A percentile compares a stretch with the other conserved stretches of the same genome.
Evolutionary conservation across 768 basidiomycete species (phyloP).

Genomic region (Leccinum fibrillosum): DNA sequence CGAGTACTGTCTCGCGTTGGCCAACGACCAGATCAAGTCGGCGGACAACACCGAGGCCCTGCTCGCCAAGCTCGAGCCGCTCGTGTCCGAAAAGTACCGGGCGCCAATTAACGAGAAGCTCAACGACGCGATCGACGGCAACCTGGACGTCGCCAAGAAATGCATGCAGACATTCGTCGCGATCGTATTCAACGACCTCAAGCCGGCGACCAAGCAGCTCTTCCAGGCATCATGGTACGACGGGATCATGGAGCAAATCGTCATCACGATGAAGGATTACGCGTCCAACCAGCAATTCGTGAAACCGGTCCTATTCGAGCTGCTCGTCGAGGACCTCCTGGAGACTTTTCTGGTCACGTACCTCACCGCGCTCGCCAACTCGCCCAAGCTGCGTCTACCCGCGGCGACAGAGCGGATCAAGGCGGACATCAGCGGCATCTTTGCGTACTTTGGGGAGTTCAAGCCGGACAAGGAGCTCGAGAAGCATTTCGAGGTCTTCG

Average conservation of each 20-base stretch:
- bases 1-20: conserved; percentile 94
- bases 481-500: too few species aligned
- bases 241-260: conserved; percentile 78
- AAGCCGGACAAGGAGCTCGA: too few species aligned
- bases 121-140: conserved; percentile 97
- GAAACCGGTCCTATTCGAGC: too few species aligned
- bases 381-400: too few species aligned
- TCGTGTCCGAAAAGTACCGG: conserved; percentile 92
- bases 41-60: conserved; percentile 92
- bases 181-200: conserved; percentile 92
- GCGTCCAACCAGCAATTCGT: too few species aligned
- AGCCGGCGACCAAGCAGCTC: conserved; percentile 77
- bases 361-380: too few species aligned
- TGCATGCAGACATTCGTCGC: conserved; percentile 94
- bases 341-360: too few species aligned
- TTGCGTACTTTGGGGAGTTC: too few species aligned
- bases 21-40: conserved; percentile 96
- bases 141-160: conserved; percentile 96
- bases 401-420: too few species aligned
- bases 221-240: conserved; percentile 92
- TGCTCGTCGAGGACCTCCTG: too few species aligned
- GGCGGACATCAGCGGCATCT: too few species aligned
- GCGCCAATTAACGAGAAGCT: conserved; percentile 77
- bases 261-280: conserved; percentile 76
- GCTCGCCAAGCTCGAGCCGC: conserved; percentile 78